phyloP scores from a whole-genome alignment of 2,329 filamentous ascomycete species.

The Alternaria gansuensis region DNA sequence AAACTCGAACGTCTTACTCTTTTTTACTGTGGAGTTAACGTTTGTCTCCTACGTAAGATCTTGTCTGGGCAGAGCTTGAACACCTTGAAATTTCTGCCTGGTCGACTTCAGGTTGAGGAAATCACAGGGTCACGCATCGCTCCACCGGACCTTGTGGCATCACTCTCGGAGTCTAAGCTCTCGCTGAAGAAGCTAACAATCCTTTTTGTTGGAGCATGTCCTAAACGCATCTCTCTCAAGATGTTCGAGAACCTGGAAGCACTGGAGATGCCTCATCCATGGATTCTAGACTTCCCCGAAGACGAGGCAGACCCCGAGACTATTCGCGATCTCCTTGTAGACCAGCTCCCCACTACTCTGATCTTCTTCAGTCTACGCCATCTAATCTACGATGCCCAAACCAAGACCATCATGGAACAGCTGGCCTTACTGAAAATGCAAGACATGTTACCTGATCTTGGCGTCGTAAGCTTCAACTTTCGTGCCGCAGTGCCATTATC shows the following conservation, averaged over 20 bases:
- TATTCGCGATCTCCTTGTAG: not conserved
- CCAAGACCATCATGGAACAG: not conserved
- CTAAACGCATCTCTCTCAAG: not conserved
- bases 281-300: not conserved
- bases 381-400: not conserved
- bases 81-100: not conserved
- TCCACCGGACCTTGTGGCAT: not conserved
- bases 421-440: conserved; percentile 1
- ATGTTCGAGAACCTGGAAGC: not conserved
- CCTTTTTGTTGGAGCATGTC: not conserved
- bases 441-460: not conserved
- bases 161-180: not conserved
- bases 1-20: not conserved
- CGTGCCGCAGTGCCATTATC: not conserved
- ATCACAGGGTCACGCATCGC: not conserved
- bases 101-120: not conserved
- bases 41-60: conserved; percentile 4
- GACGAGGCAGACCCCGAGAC: not conserved
- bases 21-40: not conserved
- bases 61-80: not conserved
- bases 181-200: not conserved
- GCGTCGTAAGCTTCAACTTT: not conserved
- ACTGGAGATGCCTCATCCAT: not conserved
- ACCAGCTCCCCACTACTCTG: not conserved
- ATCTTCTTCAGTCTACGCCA: not conserved